Evolutionary conservation across 768 basidiomycete species (phyloP).

Genomic region (Phlebiopsis flavidoalba): DNA sequence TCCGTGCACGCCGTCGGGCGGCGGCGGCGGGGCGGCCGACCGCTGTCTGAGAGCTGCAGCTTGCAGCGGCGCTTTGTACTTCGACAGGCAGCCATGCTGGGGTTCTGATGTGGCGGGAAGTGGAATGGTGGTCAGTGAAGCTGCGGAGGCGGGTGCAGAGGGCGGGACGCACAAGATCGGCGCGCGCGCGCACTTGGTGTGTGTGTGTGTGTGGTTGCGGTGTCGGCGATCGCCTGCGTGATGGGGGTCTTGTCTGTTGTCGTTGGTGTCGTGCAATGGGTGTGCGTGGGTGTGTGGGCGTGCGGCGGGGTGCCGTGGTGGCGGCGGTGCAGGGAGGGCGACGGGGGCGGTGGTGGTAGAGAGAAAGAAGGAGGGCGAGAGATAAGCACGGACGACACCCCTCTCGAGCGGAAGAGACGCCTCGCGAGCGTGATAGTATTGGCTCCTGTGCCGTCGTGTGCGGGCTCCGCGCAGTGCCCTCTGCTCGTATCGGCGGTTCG

Average conservation of each 20-base stretch:
- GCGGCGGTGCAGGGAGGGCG: too few species aligned
- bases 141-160: not conserved
- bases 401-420: not conserved
- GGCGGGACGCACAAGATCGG: not conserved
- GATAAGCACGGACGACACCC: not conserved
- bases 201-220: not conserved
- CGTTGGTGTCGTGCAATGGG: not conserved
- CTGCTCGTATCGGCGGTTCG: not conserved
- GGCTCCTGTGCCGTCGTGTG: not conserved
- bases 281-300: not conserved
- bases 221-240: not conserved
- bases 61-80: not conserved
- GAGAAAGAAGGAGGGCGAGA: not conserved
- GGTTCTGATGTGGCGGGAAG: not conserved
- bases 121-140: not conserved
- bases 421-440: not conserved
- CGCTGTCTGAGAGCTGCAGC: not conserved
- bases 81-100: too few species aligned
- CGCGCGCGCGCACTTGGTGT: not conserved
- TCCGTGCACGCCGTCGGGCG: constrained; percentile 9
- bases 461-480: not conserved
- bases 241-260: not conserved
- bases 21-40: not conserved
- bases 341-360: not conserved
- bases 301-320: not conserved